Base-by-base conservation (phyloP, 1,284 basidiomycete species). In the Apiotrichum veenhuisii region DNA sequence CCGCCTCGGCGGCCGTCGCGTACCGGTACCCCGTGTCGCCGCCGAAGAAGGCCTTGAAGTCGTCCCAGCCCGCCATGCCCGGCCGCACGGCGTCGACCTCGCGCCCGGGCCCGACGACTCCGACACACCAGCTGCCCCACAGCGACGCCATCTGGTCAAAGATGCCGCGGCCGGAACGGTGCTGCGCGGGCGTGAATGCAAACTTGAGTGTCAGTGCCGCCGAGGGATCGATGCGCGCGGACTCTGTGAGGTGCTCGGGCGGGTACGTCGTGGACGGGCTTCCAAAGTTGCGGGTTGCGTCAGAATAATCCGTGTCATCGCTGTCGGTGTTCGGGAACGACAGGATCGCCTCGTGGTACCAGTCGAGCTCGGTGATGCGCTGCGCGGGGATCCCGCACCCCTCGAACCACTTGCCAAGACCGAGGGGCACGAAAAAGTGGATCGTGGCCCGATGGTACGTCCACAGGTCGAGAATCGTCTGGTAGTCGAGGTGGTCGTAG, bases 21-120 rank as follows among this genome's bases (percentile, higher is more conserved):
- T 77, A 77, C 41, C 76, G 59, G 58, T 73, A 77, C 2, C 76
- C 76, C 18, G 76, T 77, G 62, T 77, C 76, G 46, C 76, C 76
- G 36, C 72, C 76, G 54, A 77, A 77, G 56, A 59, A 77, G 52
- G 71, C 54, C 48, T 73, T 74, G 62, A 74, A 77, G 18, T 67
- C 68, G 20, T 63, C 51, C 71, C 68, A 70, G 22, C 52, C 65
- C 17, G 57, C 55, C 64, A 70, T 70, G 23, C 66, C 69, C 11
- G 62, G 59, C 51, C 64, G 57, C 33, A 61, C 60, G 12, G 52
- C 50, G 38, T 52, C 53, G 2, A 20, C 51, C 18, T 54, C 61
- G 17, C 68, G 64, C 10, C 64, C 60, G 7, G 62, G 43, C 18
- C 58, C 61, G 0, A 77, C 64, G 5, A 75, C 73, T 15, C 74